These are phyloP conservation scores for Rhodotorula sp. DNA, from an alignment of 1,284 basidiomycete species.

Conservation along the genomic window DNA sequence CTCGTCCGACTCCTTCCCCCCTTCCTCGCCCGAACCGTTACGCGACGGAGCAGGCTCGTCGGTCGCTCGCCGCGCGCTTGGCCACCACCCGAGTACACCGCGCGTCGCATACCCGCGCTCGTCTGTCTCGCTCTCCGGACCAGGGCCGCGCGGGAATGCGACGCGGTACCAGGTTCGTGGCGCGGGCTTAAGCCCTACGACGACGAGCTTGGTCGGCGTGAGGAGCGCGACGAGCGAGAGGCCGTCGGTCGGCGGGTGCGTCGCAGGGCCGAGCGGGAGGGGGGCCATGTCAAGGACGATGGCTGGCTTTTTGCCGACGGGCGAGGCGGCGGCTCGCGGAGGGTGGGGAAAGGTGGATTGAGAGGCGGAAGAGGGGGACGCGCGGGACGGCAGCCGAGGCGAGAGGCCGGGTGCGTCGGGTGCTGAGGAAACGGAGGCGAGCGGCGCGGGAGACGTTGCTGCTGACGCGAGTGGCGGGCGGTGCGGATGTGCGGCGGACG, in stretches of 20 bases:
- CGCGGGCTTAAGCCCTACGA: conserved; percentile 88
- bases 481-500: not conserved
- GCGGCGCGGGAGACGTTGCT: conserved; percentile 2
- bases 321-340: not conserved
- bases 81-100: conserved; percentile 28
- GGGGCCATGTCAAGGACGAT: conserved; percentile 77
- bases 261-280: conserved; percentile 74
- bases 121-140: conserved; percentile 49
- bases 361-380: not conserved
- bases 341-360: not conserved
- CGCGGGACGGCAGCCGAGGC: not conserved
- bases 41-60: not conserved
- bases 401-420: not conserved
- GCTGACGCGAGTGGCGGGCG: not conserved
- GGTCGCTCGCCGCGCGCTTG: not conserved
- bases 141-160: conserved; percentile 57
- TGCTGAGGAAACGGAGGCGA: conserved; percentile 44
- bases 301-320: conserved; percentile 55
- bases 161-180: conserved; percentile 91
- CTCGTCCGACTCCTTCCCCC: conserved; percentile 15
- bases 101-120: conserved; percentile 7
- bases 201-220: conserved; percentile 84
- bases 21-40: not conserved
- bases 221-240: conserved; percentile 84
- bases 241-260: conserved; percentile 72